Percentiles rank a stretch among this genome's conserved stretches.
These are phyloP conservation scores for Spinacia oleracea DNA, from an alignment of 179 eudicot genomes.

Conservation along the genomic window DNA sequence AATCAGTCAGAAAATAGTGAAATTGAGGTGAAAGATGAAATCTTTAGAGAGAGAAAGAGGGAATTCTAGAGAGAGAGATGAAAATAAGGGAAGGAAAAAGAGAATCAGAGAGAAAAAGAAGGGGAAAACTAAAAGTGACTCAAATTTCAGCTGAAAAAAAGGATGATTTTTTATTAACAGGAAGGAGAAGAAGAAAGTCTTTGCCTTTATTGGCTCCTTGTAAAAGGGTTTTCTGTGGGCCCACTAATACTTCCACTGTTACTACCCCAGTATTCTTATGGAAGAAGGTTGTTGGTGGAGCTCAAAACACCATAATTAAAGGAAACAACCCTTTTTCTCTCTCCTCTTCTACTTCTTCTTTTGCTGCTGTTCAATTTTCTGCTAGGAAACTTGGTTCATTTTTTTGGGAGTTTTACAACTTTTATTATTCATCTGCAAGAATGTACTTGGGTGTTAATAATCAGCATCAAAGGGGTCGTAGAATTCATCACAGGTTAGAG, in stretches of 20 bases:
- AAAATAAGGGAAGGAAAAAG: slow-evolving; percentile 14
- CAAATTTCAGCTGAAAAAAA: slow-evolving; percentile 17
- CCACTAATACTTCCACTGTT: neutral
- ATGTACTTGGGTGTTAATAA: slow-evolving; percentile 59
- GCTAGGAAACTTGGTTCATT: slow-evolving; percentile 64
- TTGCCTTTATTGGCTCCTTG: slow-evolving; percentile 2
- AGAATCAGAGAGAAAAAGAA: slow-evolving; percentile 8
- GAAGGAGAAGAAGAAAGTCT: slow-evolving; percentile 10
- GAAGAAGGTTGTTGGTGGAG: slow-evolving; percentile 39
- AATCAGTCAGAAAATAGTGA: slow-evolving; percentile 4
- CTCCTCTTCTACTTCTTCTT: slow-evolving; percentile 5
- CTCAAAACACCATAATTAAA: slow-evolving; percentile 36
- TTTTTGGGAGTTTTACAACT: slow-evolving; percentile 68
- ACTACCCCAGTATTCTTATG: slow-evolving; percentile 58
- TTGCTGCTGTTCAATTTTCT: slow-evolving; percentile 33
- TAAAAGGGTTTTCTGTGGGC: slow-evolving; percentile 29
- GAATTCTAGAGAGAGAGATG: slow-evolving; percentile 19
- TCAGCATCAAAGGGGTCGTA: slow-evolving; percentile 24
- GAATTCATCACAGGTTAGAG: slow-evolving; percentile 28
- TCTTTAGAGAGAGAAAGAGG: slow-evolving; percentile 20
- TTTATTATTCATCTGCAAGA: slow-evolving; percentile 24
- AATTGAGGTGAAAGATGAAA: slow-evolving; percentile 29
- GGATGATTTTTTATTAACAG: slow-evolving; percentile 6
- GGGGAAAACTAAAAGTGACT: neutral
- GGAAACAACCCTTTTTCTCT: slow-evolving; percentile 7